Percentiles rank a stretch among this genome's conserved stretches.
These are phyloP conservation scores for Hygrophila difformis DNA, from an alignment of 257 asterid genomes.

Conservation along the genomic window DNA sequence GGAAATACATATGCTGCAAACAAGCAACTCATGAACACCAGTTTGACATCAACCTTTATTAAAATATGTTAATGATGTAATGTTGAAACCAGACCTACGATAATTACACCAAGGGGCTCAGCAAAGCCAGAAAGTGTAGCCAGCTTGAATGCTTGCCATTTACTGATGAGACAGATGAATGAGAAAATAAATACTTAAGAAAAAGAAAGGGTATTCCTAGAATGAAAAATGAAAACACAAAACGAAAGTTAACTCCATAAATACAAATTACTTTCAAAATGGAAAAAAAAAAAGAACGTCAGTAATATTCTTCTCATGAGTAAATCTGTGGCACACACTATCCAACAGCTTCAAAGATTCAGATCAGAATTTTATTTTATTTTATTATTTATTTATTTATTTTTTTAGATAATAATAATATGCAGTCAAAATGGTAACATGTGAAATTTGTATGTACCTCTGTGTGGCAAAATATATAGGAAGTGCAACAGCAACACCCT, in stretches of 20 bases:
- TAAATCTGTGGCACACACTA: neutral
- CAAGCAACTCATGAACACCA: neutral
- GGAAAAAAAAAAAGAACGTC: neutral
- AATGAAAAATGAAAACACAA: too few species aligned
- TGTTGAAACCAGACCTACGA: slow-evolving; percentile 34
- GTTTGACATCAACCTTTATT: neutral
- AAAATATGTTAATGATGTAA: neutral
- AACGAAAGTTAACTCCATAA: slow-evolving; percentile 10
- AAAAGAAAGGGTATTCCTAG: too few species aligned
- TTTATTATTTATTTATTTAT: too few species aligned
- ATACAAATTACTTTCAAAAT: neutral
- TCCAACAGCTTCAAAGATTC: too few species aligned
- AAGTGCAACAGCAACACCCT: slow-evolving; percentile 98
- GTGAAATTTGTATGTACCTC: slow-evolving; percentile 46
- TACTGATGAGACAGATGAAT: slow-evolving; percentile 59
- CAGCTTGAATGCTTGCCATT: slow-evolving; percentile 98
- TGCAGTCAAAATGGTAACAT: neutral
- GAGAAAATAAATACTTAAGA: too few species aligned
- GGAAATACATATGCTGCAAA: slow-evolving; percentile 89
- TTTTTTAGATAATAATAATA: too few species aligned
- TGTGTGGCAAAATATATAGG: slow-evolving; percentile 92
- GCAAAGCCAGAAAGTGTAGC: slow-evolving; percentile 97
- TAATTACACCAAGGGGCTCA: slow-evolving; percentile 94
- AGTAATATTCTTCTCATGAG: slow-evolving; percentile 4
- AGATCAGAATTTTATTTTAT: too few species aligned